Evolutionary conservation across 2,329 filamentous ascomycete genomes (phyloP).

Genomic region (Dactylellina parvicollis): DNA sequence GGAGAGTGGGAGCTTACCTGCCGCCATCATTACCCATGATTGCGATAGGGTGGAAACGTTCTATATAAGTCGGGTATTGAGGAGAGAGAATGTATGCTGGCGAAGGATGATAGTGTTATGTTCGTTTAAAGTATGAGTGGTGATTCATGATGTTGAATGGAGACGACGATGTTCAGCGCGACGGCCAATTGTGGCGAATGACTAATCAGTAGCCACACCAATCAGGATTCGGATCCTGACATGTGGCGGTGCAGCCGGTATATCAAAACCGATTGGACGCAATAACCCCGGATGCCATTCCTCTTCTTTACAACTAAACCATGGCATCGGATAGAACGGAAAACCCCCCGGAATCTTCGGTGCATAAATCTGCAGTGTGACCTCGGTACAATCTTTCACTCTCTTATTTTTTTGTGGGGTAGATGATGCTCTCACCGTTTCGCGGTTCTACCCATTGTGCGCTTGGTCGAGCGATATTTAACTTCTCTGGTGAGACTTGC

Average conservation of each 20-base stretch:
- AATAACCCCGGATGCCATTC: neutral
- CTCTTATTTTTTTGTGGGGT: neutral
- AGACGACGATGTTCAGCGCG: neutral
- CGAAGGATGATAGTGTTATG: neutral
- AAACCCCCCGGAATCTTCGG: slow-evolving; percentile 15
- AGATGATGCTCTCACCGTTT: slow-evolving; percentile 17
- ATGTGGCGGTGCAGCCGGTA: slow-evolving; percentile 45
- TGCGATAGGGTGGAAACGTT: too few species aligned
- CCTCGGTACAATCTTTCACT: neutral
- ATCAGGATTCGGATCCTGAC: slow-evolving; percentile 47
- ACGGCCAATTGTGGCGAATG: slow-evolving; percentile 20
- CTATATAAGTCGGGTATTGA: too few species aligned
- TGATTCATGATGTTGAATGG: neutral
- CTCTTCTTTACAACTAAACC: neutral
- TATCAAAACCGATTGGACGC: slow-evolving; percentile 38
- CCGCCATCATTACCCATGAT: slow-evolving; percentile 97
- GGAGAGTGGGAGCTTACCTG: slow-evolving; percentile 65
- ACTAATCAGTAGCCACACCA: slow-evolving; percentile 16
- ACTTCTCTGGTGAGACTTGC: slow-evolving; percentile 8
- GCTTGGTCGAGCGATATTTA: slow-evolving; percentile 24
- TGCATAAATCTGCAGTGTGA: slow-evolving; percentile 26
- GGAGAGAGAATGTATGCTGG: neutral
- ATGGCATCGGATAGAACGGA: slow-evolving; percentile 12
- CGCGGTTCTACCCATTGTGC: slow-evolving; percentile 1
- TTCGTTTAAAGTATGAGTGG: neutral